phyloP scores from a whole-genome alignment of 331 rosid species.

The Pyrus hybrid region DNA sequence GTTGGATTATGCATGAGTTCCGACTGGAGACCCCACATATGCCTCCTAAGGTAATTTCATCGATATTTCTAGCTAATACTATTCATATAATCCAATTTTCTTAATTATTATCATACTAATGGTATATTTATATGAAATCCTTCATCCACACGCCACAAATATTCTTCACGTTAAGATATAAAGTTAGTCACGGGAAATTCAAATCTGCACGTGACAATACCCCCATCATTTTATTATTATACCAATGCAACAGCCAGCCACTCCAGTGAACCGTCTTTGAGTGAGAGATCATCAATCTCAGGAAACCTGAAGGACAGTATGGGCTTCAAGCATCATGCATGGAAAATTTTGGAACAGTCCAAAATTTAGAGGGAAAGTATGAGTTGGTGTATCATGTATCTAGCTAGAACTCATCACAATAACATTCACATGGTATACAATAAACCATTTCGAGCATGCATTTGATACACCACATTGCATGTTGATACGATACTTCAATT shows the following conservation, averaged over 20 bases:
- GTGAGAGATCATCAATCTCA: background rate
- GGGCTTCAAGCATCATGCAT: background rate
- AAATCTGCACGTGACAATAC: background rate
- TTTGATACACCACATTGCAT: background rate
- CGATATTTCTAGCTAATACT: background rate
- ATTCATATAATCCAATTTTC: background rate
- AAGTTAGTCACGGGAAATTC: background rate
- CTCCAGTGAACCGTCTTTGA: too few relatives aligned
- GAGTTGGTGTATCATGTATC: background rate
- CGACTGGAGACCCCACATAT: constrained; percentile 84
- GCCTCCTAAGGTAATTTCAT: constrained; percentile 69
- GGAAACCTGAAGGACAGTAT: background rate
- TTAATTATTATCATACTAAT: too few relatives aligned
- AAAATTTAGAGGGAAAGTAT: background rate
- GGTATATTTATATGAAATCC: background rate
- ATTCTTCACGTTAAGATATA: background rate
- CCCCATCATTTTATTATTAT: background rate
- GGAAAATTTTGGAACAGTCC: background rate
- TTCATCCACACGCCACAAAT: background rate
- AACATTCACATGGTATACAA: too few relatives aligned
- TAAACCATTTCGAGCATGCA: background rate
- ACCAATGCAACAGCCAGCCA: background rate
- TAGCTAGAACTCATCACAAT: background rate
- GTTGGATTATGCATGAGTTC: constrained; percentile 97
- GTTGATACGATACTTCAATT: background rate